Conservation (phyloP, 148 eudicot species). For the Persicaria tinctoria region DNA sequence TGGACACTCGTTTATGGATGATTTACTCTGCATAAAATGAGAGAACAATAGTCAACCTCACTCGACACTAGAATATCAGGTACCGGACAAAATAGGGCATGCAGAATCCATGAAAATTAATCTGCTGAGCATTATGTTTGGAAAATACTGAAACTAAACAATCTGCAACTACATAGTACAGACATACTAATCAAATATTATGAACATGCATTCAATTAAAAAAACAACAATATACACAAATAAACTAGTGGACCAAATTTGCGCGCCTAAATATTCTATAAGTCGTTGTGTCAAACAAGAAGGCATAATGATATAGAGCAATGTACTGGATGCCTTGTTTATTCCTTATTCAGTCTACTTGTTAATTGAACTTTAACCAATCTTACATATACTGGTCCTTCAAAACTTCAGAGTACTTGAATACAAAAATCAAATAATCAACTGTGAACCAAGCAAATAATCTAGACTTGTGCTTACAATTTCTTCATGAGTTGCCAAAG, state of each 20-base stretch:
- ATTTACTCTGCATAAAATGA: slow-evolving; percentile 34
- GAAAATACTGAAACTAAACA: neutral
- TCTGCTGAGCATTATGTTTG: neutral
- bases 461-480: slow-evolving; percentile 38
- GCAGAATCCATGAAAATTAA: neutral
- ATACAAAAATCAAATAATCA: neutral
- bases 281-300: neutral
- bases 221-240: neutral
- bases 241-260: neutral
- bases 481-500: slow-evolving; percentile 55
- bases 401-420: neutral
- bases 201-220: neutral
- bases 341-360: neutral
- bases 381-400: neutral
- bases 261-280: neutral
- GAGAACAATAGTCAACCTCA: neutral
- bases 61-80: neutral
- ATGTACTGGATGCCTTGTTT: neutral
- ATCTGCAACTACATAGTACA: neutral
- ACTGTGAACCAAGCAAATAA: neutral
- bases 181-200: neutral
- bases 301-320: neutral
- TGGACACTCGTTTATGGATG: slow-evolving; percentile 70
- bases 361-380: neutral
- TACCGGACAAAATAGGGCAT: neutral